These are phyloP conservation scores for Sporodiniella umbellata DNA, from an alignment of 371 early-diverging fungal genomes.

Conservation along the genomic window DNA sequence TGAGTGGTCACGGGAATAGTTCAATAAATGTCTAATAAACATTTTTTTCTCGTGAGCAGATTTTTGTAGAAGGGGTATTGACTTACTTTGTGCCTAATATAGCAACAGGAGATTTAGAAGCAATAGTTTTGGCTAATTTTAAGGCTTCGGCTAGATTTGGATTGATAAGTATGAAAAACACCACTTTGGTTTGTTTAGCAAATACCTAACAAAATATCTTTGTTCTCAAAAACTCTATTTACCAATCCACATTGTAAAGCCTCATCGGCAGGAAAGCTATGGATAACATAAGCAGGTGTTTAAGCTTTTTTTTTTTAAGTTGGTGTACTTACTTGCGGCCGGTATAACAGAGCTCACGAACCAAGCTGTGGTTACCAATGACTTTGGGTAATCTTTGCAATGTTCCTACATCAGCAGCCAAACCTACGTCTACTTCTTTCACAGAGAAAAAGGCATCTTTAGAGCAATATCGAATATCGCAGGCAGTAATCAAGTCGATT, in stretches of 20 bases:
- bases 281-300: background rate
- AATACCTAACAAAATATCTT: constrained; percentile 45
- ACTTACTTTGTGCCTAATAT: constrained; percentile 80
- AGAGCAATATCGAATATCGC: constrained; percentile 87
- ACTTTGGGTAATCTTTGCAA: constrained; percentile 94
- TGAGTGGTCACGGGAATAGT: constrained; percentile 88
- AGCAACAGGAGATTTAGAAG: constrained; percentile 90
- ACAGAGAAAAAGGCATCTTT: constrained; percentile 81
- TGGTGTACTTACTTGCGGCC: constrained; percentile 59
- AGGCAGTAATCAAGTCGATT: constrained; percentile 85
- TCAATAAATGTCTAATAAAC: constrained; percentile 63
- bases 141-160: constrained; percentile 55
- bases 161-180: background rate
- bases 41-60: background rate
- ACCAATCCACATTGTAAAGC: constrained; percentile 81
- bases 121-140: constrained; percentile 74
- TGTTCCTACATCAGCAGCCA: constrained; percentile 89
- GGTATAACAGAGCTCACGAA: constrained; percentile 87
- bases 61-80: background rate
- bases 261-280: constrained; percentile 69
- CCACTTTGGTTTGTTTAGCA: background rate
- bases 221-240: constrained; percentile 57
- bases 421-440: constrained; percentile 90
- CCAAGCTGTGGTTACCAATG: constrained; percentile 87
- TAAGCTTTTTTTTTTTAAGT: background rate